Base-by-base conservation (phyloP, 2,329 filamentous ascomycete genomes). In the Sporothrix inflata region DNA sequence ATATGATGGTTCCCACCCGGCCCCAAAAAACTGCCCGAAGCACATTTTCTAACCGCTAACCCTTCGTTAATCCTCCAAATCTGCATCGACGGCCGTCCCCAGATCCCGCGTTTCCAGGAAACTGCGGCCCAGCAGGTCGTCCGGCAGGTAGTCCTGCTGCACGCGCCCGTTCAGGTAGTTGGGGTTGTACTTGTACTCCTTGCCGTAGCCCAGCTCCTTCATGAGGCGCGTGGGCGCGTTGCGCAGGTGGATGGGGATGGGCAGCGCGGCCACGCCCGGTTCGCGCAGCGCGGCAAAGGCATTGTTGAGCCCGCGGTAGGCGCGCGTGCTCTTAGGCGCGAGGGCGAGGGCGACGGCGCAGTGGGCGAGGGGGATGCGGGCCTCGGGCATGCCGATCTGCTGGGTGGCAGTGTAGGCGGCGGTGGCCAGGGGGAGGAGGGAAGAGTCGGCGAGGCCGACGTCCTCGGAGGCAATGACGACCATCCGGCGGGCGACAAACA, bases 381-480 rank as follows among this genome's bases (percentile, higher is more conserved):
- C 95, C 82, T 99, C 96, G 0, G 96, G 96, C 87, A 98, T 92
- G 34, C 96, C 96, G 69, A 99, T 92, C 81, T 96, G 95, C 81
- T 98, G 93, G 1, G 93, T 91, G 0, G 96, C 95, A 1, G 91
- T 91, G 80, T 97, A 97, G 1, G 94, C 88, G 0, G 94, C 91
- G 0, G 93, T 97, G 1, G 95, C 95, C 1, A 99, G 88, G 0
- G 91, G 87, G 0, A 99, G 86, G 80, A 98, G 88, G 9, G 87
- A 88, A 81, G 92, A 95, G 80, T 98, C 94, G 4, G 95, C 96
- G 0, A 98, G 84, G 0, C 95, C 96, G 51, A 98, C 89, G 78
- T 99, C 96, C 80, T 99, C 96, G 1, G 92, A 96, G 0, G 96
- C 95, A 69, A 98, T 94, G 14, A 98, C 94, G 7, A 99, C 91